Evolutionary conservation across 1,284 basidiomycete genomes (phyloP), one percentile per base, ranked within the genome.

Genomic region (Inonotus hispidus): DNA sequence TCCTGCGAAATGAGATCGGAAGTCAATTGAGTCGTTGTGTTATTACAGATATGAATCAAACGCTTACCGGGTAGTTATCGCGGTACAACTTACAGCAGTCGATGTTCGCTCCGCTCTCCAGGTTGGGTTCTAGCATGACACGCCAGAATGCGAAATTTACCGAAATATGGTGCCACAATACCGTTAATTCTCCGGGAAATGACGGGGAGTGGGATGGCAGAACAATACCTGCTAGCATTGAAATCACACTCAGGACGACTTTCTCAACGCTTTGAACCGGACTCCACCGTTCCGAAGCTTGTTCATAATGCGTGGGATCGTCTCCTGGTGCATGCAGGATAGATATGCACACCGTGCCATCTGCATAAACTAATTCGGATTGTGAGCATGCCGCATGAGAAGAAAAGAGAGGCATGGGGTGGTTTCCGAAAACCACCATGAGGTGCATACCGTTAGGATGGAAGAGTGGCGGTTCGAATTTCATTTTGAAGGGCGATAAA

Each of bases 261-360:
- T 97, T 98, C 77, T 99, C 93, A 47, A 99, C 93, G 70, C 90
- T 92, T 75, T 97, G 94, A 0, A 99, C 95, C 16, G 97, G 97
- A 63, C 92, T 95, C 97, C 97, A 99, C 46, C 97, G 85, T 73
- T 99, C 97, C 27, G 91, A 94, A 0, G 96, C 95, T 64, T 90
- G 87, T 72, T 99, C 97, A 68, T 92, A 92, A 82, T 89, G 88
- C 62, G 85, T 88, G 25, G 90, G 90, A 68, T 92, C 97, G 72
- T 99, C 97, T 8, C 97, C 97, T 0, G 97, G 95, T 0, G 94
- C 92, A 72, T 99, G 97, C 39, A 99, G 77, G 71, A 99, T 99
- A 3, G 95, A 98, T 71, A 99, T 99, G 79, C 97, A 99, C 55
- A 99, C 96, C 49, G 85, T 92, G 25, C 96, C 96, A 70, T 95